A percentile compares a stretch with the other conserved stretches of the same genome.
These are phyloP conservation scores for Candida schatavii DNA, from an alignment of 805 yeast genomes.

Conservation along the genomic window DNA sequence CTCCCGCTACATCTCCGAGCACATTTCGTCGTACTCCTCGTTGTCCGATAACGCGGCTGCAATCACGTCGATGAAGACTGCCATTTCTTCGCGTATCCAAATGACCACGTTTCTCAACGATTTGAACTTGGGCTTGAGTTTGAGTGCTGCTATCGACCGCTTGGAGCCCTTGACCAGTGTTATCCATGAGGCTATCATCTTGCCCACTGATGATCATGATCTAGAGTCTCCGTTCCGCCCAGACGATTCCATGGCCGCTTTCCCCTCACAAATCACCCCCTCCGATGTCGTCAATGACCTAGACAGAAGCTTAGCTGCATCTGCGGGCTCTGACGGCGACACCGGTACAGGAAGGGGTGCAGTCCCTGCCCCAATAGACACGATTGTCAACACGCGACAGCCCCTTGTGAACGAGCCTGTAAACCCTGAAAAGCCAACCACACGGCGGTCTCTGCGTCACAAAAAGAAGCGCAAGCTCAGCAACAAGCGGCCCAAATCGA, in stretches of 20 bases:
- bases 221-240: slow-evolving; percentile 6
- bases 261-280: background rate
- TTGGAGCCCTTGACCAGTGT: slow-evolving; percentile 46
- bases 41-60: slow-evolving; percentile 10
- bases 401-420: slow-evolving; percentile 54
- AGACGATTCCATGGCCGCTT: background rate
- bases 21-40: slow-evolving; percentile 13
- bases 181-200: slow-evolving; percentile 44
- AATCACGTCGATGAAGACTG: slow-evolving; percentile 34
- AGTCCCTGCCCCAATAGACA: slow-evolving; percentile 56
- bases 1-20: slow-evolving; percentile 26
- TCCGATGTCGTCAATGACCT: slow-evolving; percentile 3
- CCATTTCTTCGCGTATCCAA: slow-evolving; percentile 40
- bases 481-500: slow-evolving; percentile 12
- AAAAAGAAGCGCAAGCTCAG: slow-evolving; percentile 9
- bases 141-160: slow-evolving; percentile 50
- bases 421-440: slow-evolving; percentile 39
- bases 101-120: slow-evolving; percentile 40
- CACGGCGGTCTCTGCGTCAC: slow-evolving; percentile 1
- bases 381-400: slow-evolving; percentile 41
- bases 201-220: slow-evolving; percentile 52
- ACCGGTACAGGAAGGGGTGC: slow-evolving; percentile 23
- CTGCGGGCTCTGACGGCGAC: slow-evolving; percentile 5
- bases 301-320: slow-evolving; percentile 6
- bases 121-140: slow-evolving; percentile 44